Evolutionary conservation across 192 early-diverging fungal genomes (phyloP).

Genomic region (Glomus cerebriforme): DNA sequence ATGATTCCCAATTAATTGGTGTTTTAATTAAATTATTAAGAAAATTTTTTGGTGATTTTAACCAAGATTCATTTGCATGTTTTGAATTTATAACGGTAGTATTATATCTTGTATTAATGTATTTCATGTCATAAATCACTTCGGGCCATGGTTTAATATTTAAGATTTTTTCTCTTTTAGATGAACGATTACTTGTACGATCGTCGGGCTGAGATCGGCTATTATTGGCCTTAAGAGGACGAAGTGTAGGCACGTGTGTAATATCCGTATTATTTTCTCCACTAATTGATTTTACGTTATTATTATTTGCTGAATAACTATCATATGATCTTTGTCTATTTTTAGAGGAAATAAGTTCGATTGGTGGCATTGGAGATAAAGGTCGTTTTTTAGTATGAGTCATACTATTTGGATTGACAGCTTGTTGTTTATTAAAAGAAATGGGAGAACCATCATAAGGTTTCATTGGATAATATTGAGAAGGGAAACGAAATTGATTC

Average conservation of each 20-base stretch:
- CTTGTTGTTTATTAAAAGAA: background rate
- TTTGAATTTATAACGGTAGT: conserved; percentile 3
- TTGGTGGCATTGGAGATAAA: conserved; percentile 14
- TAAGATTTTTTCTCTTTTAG: background rate
- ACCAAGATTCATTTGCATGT: conserved; percentile 19
- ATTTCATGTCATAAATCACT: conserved; percentile 14
- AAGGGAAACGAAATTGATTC: background rate
- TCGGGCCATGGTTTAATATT: background rate
- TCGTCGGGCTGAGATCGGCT: background rate
- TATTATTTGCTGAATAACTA: background rate
- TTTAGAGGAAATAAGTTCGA: background rate
- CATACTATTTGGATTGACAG: background rate
- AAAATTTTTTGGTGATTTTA: conserved; percentile 28
- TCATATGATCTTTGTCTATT: background rate
- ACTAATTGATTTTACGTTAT: background rate
- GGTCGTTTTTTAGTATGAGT: conserved; percentile 3
- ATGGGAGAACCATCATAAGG: background rate
- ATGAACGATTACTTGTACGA: background rate
- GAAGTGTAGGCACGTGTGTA: background rate
- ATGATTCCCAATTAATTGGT: conserved; percentile 6
- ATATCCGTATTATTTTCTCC: background rate
- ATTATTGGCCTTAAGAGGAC: background rate
- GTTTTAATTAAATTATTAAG: background rate
- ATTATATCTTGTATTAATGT: conserved; percentile 24
- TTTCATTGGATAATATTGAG: background rate